Percentiles rank a stretch among this genome's conserved stretches.
These are phyloP conservation scores for Xylaria sp. DNA, from an alignment of 2,329 filamentous ascomycete species.

Conservation along the genomic window DNA sequence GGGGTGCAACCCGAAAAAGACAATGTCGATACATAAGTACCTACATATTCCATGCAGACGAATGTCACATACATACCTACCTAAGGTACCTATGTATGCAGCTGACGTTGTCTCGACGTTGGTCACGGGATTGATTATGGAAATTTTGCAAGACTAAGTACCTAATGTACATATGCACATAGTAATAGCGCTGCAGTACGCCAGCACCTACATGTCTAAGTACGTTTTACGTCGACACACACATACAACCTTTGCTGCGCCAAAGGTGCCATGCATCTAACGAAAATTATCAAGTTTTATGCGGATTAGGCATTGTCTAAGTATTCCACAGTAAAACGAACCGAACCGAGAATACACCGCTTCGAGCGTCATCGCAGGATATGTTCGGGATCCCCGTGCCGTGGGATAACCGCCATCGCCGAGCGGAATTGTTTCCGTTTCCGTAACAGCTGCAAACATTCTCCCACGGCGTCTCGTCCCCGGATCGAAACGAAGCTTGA, in stretches of 20 bases:
- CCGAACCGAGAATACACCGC: not conserved
- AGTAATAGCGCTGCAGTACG: not conserved
- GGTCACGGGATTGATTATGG: constrained; percentile 11
- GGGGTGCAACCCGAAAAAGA: no score
- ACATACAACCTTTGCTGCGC: not conserved
- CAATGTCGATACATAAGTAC: constrained; percentile 1
- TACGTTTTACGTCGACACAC: not conserved
- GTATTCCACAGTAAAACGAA: not conserved
- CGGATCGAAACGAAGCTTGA: not conserved
- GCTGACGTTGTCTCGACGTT: constrained; percentile 3
- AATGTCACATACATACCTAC: constrained; percentile 11
- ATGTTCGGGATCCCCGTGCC: not conserved
- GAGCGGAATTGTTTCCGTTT: constrained; percentile 14
- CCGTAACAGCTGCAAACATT: not conserved
- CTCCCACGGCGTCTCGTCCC: not conserved
- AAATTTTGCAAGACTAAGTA: constrained; percentile 2
- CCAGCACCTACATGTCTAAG: not conserved
- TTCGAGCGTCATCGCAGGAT: not conserved
- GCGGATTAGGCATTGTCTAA: not conserved
- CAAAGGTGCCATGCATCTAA: not conserved
- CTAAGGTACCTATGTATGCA: no score
- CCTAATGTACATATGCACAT: no score
- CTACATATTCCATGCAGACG: constrained; percentile 9
- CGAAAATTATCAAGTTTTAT: no score
- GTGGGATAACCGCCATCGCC: not conserved